Evolutionary conservation across 2,329 filamentous ascomycete genomes (phyloP), one percentile per base, ranked within the genome.

Genomic region (Paracoccidioides lutzii): DNA sequence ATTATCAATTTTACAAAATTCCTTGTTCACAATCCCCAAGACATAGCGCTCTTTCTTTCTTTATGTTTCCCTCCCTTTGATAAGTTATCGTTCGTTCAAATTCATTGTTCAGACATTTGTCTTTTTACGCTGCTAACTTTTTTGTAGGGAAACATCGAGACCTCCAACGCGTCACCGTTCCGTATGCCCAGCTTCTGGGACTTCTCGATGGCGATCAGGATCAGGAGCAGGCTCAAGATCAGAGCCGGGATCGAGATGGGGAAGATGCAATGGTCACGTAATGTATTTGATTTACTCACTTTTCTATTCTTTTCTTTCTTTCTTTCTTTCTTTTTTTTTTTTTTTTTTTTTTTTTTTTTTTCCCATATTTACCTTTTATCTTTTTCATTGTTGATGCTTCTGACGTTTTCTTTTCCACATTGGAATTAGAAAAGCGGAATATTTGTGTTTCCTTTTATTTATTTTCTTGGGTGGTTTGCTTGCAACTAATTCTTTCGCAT

Each of bases 91-190:
- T 22, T 22, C 22, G 22, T 22, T 22, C 22, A 22, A 22, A 22
- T 22, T 22, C 22, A 22, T 22, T 22, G 22, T 22, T 5, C n/a
- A 64, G 58, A 45, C 40, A 12, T 54, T 37, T 30, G 54, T 44
- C 52, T 53, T 55, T 51, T 55, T 28, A 58, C 51, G 3, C 53
- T 64, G 58, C 71, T 77, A 68, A 77, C 65, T 38, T 3, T 37
- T 10, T 55, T 45, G 42, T 63, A 95, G 90, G 89, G 58, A 97
- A 97, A 83, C 91, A 93, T 72, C 84, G 93, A 56, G 94, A 97
- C 67, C 77, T 98, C 35, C 93, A 98, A 70, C 81, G 93, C 32
- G 80, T 96, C 44, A 95, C 89, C n/a, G 88, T 96, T 32, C 91
- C 94, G 59, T 97, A 97, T 69, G 91, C 91, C 10, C 83, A 88